Evolutionary conservation across 768 basidiomycete genomes (phyloP).

Genomic region (Coprinellus aureogranulatus): DNA sequence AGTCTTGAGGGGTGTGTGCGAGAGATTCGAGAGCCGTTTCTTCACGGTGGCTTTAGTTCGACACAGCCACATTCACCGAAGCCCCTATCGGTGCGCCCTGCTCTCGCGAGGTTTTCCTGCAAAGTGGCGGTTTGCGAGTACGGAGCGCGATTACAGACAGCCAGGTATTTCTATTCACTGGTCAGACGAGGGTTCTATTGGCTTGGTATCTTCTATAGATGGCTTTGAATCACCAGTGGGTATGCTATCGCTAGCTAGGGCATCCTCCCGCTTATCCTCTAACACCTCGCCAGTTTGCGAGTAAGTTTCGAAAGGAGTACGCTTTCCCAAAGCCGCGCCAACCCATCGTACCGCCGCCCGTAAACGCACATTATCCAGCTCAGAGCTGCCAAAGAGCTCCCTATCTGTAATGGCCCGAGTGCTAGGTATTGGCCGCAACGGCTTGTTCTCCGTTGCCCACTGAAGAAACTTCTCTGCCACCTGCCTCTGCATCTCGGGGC

Average conservation of each 20-base stretch:
- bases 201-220: no score
- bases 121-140: no score
- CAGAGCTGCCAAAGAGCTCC: constrained; percentile 20
- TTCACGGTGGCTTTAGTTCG: not conserved
- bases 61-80: constrained; percentile 7
- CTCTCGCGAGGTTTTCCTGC: no score
- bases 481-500: constrained; percentile 8
- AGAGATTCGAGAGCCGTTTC: not conserved
- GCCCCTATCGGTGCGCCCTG: not conserved
- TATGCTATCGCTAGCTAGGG: no score
- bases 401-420: constrained; percentile 18
- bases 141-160: no score
- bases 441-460: constrained; percentile 37
- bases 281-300: constrained; percentile 10
- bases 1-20: constrained; percentile 31
- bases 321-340: constrained; percentile 14
- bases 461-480: constrained; percentile 23
- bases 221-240: no score
- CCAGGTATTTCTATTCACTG: no score
- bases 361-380: constrained; percentile 28
- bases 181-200: no score
- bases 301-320: constrained; percentile 25
- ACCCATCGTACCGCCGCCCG: constrained; percentile 25
- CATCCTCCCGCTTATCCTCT: no score
- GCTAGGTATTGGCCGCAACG: constrained; percentile 26